A percentile compares a stretch with the other conserved stretches of the same genome.
These are phyloP conservation scores for Cryptococcus maquisensis DNA, from an alignment of 1,284 basidiomycete species.

Conservation along the genomic window DNA sequence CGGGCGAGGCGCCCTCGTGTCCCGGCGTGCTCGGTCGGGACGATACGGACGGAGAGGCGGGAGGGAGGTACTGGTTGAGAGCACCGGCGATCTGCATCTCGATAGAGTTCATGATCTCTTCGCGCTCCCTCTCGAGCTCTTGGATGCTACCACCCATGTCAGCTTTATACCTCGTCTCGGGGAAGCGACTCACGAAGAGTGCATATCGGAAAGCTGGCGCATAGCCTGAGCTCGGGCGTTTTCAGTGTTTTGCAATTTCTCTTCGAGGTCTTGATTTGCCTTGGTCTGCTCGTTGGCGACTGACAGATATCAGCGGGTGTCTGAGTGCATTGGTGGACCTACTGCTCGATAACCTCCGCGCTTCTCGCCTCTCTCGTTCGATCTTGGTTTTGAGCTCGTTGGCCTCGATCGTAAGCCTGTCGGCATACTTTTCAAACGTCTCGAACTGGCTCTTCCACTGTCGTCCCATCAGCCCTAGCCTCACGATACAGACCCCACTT, in stretches of 20 bases:
- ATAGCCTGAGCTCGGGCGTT: constrained; percentile 42
- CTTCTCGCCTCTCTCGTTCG: constrained; percentile 50
- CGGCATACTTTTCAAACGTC: constrained; percentile 51
- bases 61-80: constrained; percentile 15
- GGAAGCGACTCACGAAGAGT: constrained; percentile 31
- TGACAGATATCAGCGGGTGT: background rate
- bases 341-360: constrained; percentile 42
- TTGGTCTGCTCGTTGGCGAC: constrained; percentile 34
- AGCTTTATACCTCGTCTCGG: background rate
- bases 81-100: constrained; percentile 43
- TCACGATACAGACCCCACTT: constrained; percentile 1
- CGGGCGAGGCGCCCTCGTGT: background rate
- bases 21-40: constrained; percentile 8
- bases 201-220: constrained; percentile 48
- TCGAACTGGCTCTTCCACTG: constrained; percentile 51
- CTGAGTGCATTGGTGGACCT: constrained; percentile 4
- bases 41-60: background rate
- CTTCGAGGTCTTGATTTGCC: constrained; percentile 35
- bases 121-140: constrained; percentile 45
- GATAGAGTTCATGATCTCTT: constrained; percentile 45
- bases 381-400: constrained; percentile 49
- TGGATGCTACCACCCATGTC: constrained; percentile 28
- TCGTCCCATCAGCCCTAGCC: constrained; percentile 1
- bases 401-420: constrained; percentile 48
- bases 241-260: constrained; percentile 43